A percentile compares a stretch with the other conserved stretches of the same genome.
Evolutionary conservation across 1,284 basidiomycete genomes (phyloP).

Genomic region (Takashimella tepidaria): DNA sequence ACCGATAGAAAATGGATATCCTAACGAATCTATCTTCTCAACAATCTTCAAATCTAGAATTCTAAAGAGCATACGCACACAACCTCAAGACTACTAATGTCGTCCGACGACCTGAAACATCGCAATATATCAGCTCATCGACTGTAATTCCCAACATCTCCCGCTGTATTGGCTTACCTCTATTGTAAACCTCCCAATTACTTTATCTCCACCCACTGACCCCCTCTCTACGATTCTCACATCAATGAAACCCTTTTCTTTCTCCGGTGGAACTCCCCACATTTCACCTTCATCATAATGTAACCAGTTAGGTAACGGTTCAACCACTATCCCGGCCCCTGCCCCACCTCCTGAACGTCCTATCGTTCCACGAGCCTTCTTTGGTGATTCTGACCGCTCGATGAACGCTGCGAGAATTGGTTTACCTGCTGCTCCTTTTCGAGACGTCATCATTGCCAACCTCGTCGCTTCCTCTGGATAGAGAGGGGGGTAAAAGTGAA

Average conservation of each 20-base stretch:
- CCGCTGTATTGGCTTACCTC: slow-evolving; percentile 22
- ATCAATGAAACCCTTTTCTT: slow-evolving; percentile 20
- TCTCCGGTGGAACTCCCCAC: slow-evolving; percentile 30
- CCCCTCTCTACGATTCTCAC: slow-evolving; percentile 25
- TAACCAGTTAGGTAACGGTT: slow-evolving; percentile 23
- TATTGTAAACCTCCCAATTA: slow-evolving; percentile 20
- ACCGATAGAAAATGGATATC: too few relatives aligned
- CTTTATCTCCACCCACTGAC: slow-evolving; percentile 10
- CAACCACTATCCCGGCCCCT: slow-evolving; percentile 6
- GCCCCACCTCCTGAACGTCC: neutral
- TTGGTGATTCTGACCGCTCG: too few relatives aligned
- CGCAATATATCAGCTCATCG: too few relatives aligned
- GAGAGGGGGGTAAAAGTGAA: slow-evolving; percentile 36
- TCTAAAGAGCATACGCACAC: too few relatives aligned
- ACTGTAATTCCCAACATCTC: too few relatives aligned
- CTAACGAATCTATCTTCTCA: too few relatives aligned
- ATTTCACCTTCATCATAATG: slow-evolving; percentile 30
- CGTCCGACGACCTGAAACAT: too few relatives aligned
- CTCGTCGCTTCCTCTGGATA: slow-evolving; percentile 11
- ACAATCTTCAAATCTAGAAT: too few relatives aligned
- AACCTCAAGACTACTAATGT: too few relatives aligned
- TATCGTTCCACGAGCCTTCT: too few relatives aligned
- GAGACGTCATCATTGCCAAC: slow-evolving; percentile 1
- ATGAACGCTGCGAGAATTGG: slow-evolving; percentile 9
- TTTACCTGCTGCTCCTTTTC: neutral